Conservation (phyloP, 176 grass and related monocot genomes). For the Cenchrus americanus region DNA sequence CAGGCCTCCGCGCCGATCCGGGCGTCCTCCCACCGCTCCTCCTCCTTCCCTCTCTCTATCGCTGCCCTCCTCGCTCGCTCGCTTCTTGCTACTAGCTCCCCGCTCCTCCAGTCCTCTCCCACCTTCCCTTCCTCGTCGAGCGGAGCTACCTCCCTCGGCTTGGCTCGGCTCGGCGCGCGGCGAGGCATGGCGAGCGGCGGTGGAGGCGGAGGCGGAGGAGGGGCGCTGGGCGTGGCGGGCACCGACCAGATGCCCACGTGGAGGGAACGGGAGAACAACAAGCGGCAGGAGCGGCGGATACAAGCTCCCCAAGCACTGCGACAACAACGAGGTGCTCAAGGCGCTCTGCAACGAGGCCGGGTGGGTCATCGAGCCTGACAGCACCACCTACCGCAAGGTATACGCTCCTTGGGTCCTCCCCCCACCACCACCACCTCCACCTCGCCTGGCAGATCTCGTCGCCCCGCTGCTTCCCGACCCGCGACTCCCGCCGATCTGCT, state of each 20-base stretch:
- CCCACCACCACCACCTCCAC: no score
- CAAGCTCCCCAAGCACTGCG: slow-evolving; percentile 87
- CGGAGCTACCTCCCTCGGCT: no score
- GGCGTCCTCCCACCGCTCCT: no score
- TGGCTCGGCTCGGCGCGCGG: background rate
- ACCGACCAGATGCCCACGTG: slow-evolving; percentile 81
- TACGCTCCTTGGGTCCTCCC: no score
- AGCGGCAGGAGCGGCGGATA: slow-evolving; percentile 86
- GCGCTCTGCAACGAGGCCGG: slow-evolving; percentile 89
- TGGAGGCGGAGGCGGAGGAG: background rate
- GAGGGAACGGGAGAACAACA: slow-evolving; percentile 97
- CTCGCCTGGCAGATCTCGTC: slow-evolving; percentile 31
- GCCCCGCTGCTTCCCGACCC: background rate
- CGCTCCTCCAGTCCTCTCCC: background rate
- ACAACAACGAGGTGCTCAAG: slow-evolving; percentile 96
- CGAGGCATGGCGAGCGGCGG: slow-evolving; percentile 34
- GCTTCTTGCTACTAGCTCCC: background rate
- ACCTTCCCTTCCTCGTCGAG: background rate
- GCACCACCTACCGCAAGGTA: slow-evolving; percentile 97
- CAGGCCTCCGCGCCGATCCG: no score
- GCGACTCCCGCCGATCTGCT: background rate
- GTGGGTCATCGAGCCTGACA: slow-evolving; percentile 79
- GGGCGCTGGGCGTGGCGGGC: slow-evolving; percentile 24
- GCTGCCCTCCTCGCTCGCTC: background rate
- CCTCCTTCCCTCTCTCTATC: no score